Evolutionary conservation across 1,284 basidiomycete species (phyloP).

Genomic region (Pseudozyma sp.): DNA sequence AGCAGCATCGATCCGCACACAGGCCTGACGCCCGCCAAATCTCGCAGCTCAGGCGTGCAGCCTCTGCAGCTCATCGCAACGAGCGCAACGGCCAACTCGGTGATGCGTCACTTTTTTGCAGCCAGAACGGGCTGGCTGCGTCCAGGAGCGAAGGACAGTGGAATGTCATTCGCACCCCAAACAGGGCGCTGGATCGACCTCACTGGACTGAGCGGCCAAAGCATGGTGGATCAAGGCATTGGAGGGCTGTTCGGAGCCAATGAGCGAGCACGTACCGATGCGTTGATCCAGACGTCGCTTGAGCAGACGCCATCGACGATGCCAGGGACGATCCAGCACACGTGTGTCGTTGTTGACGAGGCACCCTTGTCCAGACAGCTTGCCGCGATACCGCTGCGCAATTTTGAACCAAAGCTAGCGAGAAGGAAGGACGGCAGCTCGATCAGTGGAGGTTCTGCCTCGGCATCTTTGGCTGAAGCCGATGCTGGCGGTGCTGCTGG

Average conservation of each 20-base stretch:
- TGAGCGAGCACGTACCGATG: conserved; percentile 31
- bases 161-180: conserved; percentile 31
- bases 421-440: conserved; percentile 11
- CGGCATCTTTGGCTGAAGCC: neutral
- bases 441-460: neutral
- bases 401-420: conserved; percentile 41
- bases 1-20: conserved; percentile 13
- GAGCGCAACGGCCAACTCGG: conserved; percentile 66
- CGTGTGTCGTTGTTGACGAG: conserved; percentile 64
- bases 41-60: conserved; percentile 29
- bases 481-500: neutral
- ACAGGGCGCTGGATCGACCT: conserved; percentile 65
- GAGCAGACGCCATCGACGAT: conserved; percentile 32
- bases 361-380: conserved; percentile 27
- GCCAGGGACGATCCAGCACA: conserved; percentile 58
- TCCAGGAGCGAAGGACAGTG: conserved; percentile 53
- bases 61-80: conserved; percentile 63
- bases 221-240: conserved; percentile 48
- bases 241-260: conserved; percentile 39
- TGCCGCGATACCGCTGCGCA: conserved; percentile 34
- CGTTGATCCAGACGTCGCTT: conserved; percentile 26
- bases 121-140: conserved; percentile 67
- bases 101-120: conserved; percentile 66
- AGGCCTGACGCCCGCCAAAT: conserved; percentile 36
- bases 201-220: conserved; percentile 57